Evolutionary conservation across 1,139 yeast species (phyloP), one percentile per base, ranked within the genome.

Genomic region (Schwanniomyces etchellsii): DNA sequence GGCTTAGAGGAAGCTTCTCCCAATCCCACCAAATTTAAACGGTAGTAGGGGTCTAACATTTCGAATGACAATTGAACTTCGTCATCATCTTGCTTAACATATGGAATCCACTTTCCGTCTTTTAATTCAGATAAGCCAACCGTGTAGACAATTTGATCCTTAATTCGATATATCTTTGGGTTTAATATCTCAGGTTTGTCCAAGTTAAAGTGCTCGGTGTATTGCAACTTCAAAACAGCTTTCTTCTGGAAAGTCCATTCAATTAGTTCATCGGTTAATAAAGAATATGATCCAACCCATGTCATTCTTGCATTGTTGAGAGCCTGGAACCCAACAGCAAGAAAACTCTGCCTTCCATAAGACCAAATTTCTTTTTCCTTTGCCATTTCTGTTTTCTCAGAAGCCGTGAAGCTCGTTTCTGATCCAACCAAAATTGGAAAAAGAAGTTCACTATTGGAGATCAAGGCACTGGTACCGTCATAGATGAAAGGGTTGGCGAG

Each of bases 31-130:
- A 82, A 58, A 42, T 70, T 78, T 35, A 89, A 53, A 50, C 98
- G 77, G 53, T 88, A 88, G 64, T 89, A 91, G 29, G 99, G 98
- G 55, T 91, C 97, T 44, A 93, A 74, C 93, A 93, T 81, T 47
- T 75, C 77, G 55, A 89, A 77, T 43, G 88, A 88, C 38, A 93
- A 63, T 60, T 93, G 98, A 31, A 88, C 59, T 38, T 77, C 81
- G 35, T 65, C 64, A 28, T 70, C 73, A 5, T 62, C 59, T 5
- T 71, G 54, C 20, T 52, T 43, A 24, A 59, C 57, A 50, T 55
- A 88, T 16, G 96, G 95, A 17, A 56, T 65, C 96, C 96, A 91
- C 35, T 62, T 45, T 14, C 74, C 74, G 34, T 65, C 60, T 28
- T 62, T 52, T 73, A 81, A 81, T 51, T 81, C 74, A 26, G 84